Conservation (phyloP, 176 grass and related monocot genomes). For the Zea luxurians region DNA sequence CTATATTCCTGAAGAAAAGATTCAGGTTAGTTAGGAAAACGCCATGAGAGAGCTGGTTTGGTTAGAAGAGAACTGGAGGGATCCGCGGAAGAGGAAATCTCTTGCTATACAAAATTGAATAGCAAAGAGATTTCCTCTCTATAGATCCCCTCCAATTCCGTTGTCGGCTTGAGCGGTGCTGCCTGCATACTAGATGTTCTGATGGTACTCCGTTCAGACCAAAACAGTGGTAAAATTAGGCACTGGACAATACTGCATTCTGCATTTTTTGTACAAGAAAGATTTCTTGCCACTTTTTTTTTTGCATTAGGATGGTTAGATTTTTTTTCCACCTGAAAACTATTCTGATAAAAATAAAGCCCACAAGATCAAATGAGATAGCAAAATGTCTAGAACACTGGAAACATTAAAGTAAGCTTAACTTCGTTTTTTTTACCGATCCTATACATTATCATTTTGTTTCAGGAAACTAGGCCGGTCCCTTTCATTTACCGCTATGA, state of each 20-base stretch:
- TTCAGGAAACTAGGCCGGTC: background rate
- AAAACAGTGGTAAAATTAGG: background rate
- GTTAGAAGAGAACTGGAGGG: too few species aligned
- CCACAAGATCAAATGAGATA: conserved; percentile 1
- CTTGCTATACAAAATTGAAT: too few species aligned
- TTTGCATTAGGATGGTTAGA: background rate
- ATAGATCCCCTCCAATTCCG: too few species aligned
- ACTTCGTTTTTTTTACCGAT: background rate
- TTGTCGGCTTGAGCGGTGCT: too few species aligned
- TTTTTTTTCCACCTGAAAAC: background rate
- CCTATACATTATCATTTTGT: background rate
- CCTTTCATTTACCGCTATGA: background rate
- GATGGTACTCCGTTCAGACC: background rate
- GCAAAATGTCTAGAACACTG: background rate
- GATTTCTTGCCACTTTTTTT: background rate
- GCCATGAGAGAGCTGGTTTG: too few species aligned
- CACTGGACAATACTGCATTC: background rate
- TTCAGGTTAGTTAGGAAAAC: conserved; percentile 70
- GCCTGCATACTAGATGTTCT: background rate
- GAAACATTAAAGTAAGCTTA: background rate
- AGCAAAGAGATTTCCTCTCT: too few species aligned
- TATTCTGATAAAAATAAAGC: background rate
- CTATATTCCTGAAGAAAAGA: conserved; percentile 82
- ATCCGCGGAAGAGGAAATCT: too few species aligned
- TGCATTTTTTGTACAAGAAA: background rate